phyloP scores from a whole-genome alignment of 345 rosid species.

The Psidium friedrichsthalianum region DNA sequence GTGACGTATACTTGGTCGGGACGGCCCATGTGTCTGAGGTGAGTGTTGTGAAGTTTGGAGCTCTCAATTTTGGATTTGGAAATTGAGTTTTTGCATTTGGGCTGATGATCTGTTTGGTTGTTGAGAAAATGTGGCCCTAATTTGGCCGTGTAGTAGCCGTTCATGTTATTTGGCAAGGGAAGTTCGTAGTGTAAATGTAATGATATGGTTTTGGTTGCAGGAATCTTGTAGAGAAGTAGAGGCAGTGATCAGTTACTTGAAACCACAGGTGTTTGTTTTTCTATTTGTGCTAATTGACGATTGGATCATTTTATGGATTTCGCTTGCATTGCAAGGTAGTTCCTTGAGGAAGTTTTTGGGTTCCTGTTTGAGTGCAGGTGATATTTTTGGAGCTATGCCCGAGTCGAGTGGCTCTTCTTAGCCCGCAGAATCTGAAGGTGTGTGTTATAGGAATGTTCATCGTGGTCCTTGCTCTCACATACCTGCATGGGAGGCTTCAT shows the following conservation, averaged over 20 bases:
- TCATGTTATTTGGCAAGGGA: neutral
- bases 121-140: neutral
- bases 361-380: slow-evolving; percentile 33
- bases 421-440: slow-evolving; percentile 80
- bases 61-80: neutral
- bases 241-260: slow-evolving; percentile 60
- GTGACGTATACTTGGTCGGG: slow-evolving; percentile 82
- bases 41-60: neutral
- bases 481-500: neutral
- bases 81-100: neutral
- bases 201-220: slow-evolving; percentile 24
- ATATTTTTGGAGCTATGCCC: slow-evolving; percentile 92
- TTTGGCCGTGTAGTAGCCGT: neutral
- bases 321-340: slow-evolving; percentile 2
- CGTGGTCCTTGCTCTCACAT: neutral
- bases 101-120: slow-evolving; percentile 7
- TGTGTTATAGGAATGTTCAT: neutral
- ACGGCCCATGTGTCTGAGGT: slow-evolving; percentile 96
- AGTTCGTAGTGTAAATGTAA: neutral
- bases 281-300: slow-evolving; percentile 10
- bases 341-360: neutral
- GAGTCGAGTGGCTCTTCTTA: slow-evolving; percentile 66
- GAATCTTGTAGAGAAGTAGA: slow-evolving; percentile 84
- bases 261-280: slow-evolving; percentile 70
- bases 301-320: slow-evolving; percentile 9